A percentile compares a stretch with the other conserved stretches of the same genome.
phyloP scores from a whole-genome alignment of 306 rosid species.

The Pueraria montana region DNA sequence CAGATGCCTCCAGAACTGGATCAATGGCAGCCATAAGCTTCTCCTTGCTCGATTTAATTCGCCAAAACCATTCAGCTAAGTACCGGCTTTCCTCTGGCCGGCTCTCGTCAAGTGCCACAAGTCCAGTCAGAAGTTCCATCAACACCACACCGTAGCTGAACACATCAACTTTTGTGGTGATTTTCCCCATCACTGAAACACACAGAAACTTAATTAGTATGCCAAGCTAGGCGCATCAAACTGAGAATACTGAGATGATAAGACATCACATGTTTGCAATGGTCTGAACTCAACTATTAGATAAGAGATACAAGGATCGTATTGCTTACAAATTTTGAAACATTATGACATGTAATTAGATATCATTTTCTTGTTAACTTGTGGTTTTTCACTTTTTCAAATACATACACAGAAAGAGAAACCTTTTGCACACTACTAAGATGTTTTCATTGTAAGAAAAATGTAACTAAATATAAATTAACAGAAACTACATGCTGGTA shows the following conservation, averaged over 20 bases:
- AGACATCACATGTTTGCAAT: constrained; percentile 26
- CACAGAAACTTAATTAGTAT: constrained; percentile 32
- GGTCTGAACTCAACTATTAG: constrained; percentile 2
- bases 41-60: constrained; percentile 67
- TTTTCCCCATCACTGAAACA: constrained; percentile 87
- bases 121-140: constrained; percentile 85
- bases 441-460: constrained; percentile 1
- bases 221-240: neutral
- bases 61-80: constrained; percentile 86
- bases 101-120: constrained; percentile 78
- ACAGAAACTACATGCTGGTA: constrained; percentile 6
- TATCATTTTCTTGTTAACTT: constrained; percentile 9
- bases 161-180: constrained; percentile 86
- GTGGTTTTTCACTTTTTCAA: neutral
- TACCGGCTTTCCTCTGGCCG: constrained; percentile 86
- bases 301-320: constrained; percentile 13
- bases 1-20: constrained; percentile 59
- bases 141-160: constrained; percentile 87
- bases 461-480: neutral
- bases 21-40: constrained; percentile 74
- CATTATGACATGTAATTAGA: neutral
- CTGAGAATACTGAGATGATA: neutral
- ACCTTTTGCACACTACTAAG: constrained; percentile 9
- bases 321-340: constrained; percentile 29
- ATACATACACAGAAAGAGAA: neutral